Base-by-base conservation (phyloP, 305 asterid species). In the Fraxinus baroniana region DNA sequence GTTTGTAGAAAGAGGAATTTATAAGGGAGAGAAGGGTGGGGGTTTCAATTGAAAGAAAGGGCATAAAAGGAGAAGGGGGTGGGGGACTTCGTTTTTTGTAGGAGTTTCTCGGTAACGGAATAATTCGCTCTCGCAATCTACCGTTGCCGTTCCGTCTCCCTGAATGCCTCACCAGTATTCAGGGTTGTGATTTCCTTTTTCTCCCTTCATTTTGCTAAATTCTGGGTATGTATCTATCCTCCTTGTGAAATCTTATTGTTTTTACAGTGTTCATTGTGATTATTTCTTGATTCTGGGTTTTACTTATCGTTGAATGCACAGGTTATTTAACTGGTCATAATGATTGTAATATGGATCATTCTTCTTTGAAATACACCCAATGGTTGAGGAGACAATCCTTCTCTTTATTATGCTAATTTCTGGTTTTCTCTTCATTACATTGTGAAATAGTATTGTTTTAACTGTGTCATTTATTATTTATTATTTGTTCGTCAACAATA, bases 81-180 rank as follows among this genome's bases (percentile, higher is more conserved):
- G 75, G 39, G 87, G 86, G 79, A 76, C 76, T 83, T 87, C 83
- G 85, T 87, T 85, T 86, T 91, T 85, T 82, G 85, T 81, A 22
- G 89, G 89, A 88, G 84, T 82, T 84, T 89, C 84, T 87, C 91
- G 94, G 97, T 89, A 89, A 93, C 97, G 95, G 94, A 88, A 90
- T 87, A 84, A 88, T 90, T 83, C 84, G 84, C 90, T 87, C 91
- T 89, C 91, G 90, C 98, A 92, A 91, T 93, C 97, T 91, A 92
- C 98, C 97, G 97, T 92, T 92, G 95, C 93, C 97, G 95, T 91
- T 92, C 81, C 87, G 88, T 89, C 91, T 88, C 91, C 96, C 97
- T 95, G 99, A 91, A 95, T 92, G 92, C 97, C 98, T 95, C 96
- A 91, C 91, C 97, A 93, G 99, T 93, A 92, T 93, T 95, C 98